Conservation (phyloP, 495 filamentous ascomycete species). For the Clavariopsis aquatica region DNA sequence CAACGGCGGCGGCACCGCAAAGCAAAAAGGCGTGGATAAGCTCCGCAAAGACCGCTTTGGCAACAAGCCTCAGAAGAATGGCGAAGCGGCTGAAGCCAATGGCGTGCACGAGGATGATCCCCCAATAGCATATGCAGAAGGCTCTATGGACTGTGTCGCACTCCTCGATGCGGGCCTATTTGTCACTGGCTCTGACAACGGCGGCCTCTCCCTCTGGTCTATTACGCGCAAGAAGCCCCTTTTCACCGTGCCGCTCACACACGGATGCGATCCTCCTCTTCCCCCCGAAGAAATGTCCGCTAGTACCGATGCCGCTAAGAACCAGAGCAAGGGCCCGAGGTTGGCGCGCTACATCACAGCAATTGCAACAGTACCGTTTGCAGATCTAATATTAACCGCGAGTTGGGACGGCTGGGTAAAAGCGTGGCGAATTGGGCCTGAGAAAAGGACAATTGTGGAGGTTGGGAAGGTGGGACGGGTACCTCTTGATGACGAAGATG, state of each 20-base stretch:
- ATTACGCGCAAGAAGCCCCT: slow-evolving; percentile 93
- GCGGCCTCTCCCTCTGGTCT: slow-evolving; percentile 81
- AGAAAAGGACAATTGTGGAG: slow-evolving; percentile 72
- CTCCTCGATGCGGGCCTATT: slow-evolving; percentile 89
- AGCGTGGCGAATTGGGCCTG: slow-evolving; percentile 79
- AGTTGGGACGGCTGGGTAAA: slow-evolving; percentile 91
- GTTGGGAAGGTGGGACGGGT: slow-evolving; percentile 63
- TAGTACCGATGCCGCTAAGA: slow-evolving; percentile 58
- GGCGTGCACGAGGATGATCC: slow-evolving; percentile 17
- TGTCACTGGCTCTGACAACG: slow-evolving; percentile 90
- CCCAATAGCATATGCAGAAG: slow-evolving; percentile 65
- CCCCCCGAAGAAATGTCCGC: slow-evolving; percentile 66
- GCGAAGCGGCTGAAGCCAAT: slow-evolving; percentile 14
- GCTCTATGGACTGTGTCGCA: slow-evolving; percentile 84
- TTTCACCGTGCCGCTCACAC: slow-evolving; percentile 74
- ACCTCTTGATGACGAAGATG: neutral
- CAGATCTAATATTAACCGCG: slow-evolving; percentile 82
- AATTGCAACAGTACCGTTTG: slow-evolving; percentile 78
- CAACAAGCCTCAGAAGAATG: slow-evolving; percentile 23
- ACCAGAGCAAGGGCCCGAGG: slow-evolving; percentile 54
- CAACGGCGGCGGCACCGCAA: slow-evolving; percentile 69
- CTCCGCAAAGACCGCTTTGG: slow-evolving; percentile 27
- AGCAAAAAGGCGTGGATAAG: slow-evolving; percentile 53
- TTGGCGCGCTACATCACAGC: slow-evolving; percentile 86
- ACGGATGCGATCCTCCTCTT: slow-evolving; percentile 75